Base-by-base conservation (phyloP, 768 basidiomycete genomes). In the Boletus rex-veris region DNA sequence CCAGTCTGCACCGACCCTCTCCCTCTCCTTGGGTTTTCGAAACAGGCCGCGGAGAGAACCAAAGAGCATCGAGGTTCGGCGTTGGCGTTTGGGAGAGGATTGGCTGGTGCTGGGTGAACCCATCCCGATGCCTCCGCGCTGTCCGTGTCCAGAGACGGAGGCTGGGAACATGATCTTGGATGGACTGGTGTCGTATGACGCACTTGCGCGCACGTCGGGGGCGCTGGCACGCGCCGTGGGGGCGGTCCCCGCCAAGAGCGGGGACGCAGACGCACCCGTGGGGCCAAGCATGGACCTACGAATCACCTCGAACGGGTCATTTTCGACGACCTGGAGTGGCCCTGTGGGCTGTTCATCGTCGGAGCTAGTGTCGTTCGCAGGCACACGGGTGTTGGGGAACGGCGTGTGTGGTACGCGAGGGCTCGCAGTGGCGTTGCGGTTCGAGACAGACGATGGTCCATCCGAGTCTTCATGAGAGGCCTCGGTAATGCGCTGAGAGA, bases 1-100 rank as follows among this genome's bases (percentile, higher is more conserved):
- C 63, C 57, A 61, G 7, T 58, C 59, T 0, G 16, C 33, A 11
- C 9, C 18, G n/a, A 36, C 2, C 19, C 38, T n/a, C 2, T 30
- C 52, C 24, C 58, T 48, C 9, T 57, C 61, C 26, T 55, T 61
- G 1, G 60, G 61, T 43, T 60, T 70, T 18, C 57, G 57, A 47
- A 69, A 70, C 5, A 70, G 51, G 14, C 68, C 65, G 0, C 60
- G 62, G 5, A 70, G 42, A 4, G 68, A 66, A 3, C 70, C 62
- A 4, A 69, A 59, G 54, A 58, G 54, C 26, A 55, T 50, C 16
- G 70, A 71, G 0, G 58, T 42, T 1, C 41, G 52, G 1, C 59
- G 68, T 37, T 65, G 60, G 28, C 67, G 65, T 43, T 49, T 52
- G 10, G 28, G 38, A 5, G 44, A 28, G 28, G 28, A 8, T 28